Evolutionary conservation across 176 grass and related monocot genomes (phyloP).

Genomic region (Tillandsia fasciculata): DNA sequence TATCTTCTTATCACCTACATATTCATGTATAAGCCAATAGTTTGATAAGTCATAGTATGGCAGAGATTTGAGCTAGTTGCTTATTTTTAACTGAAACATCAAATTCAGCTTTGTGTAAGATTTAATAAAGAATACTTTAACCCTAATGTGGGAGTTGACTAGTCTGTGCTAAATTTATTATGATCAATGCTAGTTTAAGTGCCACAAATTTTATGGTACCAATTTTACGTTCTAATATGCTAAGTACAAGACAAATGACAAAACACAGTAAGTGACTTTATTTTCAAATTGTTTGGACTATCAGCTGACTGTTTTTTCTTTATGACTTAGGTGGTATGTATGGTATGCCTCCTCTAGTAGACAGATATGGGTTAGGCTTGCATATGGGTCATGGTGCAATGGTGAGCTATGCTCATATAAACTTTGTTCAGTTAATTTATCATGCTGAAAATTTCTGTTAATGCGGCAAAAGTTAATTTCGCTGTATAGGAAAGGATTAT

Average conservation of each 20-base stretch:
- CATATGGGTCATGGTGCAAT: slow-evolving; percentile 39
- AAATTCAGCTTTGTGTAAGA: too few relatives aligned
- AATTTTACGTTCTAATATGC: too few relatives aligned
- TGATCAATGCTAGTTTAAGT: too few relatives aligned
- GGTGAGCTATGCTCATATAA: slow-evolving; percentile 31
- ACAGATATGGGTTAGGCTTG: slow-evolving; percentile 55
- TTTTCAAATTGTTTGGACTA: neutral
- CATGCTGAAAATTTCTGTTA: neutral
- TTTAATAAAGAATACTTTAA: too few relatives aligned
- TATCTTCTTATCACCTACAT: neutral
- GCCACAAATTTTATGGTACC: too few relatives aligned
- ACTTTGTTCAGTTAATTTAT: neutral
- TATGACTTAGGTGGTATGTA: slow-evolving; percentile 63
- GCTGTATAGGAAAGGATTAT: neutral
- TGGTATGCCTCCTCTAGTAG: slow-evolving; percentile 51
- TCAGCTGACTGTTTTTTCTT: slow-evolving; percentile 12
- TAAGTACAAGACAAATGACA: too few relatives aligned
- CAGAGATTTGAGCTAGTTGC: too few relatives aligned
- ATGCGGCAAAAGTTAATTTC: neutral
- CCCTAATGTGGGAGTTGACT: too few relatives aligned
- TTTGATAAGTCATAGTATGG: too few relatives aligned
- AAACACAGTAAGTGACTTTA: neutral
- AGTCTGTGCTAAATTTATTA: too few relatives aligned
- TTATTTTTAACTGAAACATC: too few relatives aligned
- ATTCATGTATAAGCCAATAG: neutral